Conservation (phyloP, 176 grass and related monocot species). For the Bonia amplexicaulis region DNA sequence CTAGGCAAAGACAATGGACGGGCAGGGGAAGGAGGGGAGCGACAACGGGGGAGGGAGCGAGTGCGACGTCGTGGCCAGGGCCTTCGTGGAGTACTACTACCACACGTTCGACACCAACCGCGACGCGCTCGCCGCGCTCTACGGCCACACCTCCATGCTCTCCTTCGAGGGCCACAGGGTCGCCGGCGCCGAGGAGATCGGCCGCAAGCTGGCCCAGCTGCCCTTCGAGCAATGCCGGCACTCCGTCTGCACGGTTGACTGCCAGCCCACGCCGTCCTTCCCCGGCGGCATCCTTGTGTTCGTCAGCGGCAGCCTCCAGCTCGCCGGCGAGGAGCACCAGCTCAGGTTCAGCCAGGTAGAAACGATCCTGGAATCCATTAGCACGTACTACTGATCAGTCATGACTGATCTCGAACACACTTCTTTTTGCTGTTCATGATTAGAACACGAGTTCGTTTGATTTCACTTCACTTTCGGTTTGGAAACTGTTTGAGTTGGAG, state of each 20-base stretch:
- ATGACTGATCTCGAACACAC: neutral
- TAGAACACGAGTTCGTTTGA: neutral
- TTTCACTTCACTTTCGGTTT: neutral
- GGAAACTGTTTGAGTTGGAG: neutral
- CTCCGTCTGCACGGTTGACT: constrained; percentile 52
- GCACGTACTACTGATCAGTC: neutral
- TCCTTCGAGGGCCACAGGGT: constrained; percentile 75
- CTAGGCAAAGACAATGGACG: neutral
- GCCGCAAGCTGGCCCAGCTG: constrained; percentile 49
- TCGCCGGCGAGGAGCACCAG: constrained; percentile 72
- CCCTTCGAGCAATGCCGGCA: constrained; percentile 73
- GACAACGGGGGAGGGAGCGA: neutral
- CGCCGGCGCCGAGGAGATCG: constrained; percentile 43
- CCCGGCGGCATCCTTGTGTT: constrained; percentile 61
- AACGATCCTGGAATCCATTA: neutral
- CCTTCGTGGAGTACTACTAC: constrained; percentile 84
- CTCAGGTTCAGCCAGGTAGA: constrained; percentile 81
- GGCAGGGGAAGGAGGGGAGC: neutral
- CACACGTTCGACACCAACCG: constrained; percentile 60
- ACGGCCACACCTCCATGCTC: constrained; percentile 56
- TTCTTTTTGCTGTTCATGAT: neutral
- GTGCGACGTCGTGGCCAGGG: constrained; percentile 61
- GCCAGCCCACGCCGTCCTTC: constrained; percentile 57
- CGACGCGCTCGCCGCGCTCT: constrained; percentile 46
- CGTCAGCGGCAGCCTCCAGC: constrained; percentile 67